These are phyloP conservation scores for Durio zibethinus DNA, from an alignment of 345 rosid species.

Conservation along the genomic window DNA sequence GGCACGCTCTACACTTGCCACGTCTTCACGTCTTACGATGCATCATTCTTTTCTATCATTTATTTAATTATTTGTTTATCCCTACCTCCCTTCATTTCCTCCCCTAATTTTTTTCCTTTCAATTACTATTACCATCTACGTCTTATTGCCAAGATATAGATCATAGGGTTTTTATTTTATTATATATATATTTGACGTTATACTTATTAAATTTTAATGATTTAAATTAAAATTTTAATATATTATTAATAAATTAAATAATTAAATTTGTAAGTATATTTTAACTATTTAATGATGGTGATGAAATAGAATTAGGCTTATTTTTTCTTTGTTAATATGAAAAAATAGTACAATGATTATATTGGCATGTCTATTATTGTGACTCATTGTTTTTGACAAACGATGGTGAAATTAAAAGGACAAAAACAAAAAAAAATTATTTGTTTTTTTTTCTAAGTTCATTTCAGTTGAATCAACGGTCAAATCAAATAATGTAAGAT, in stretches of 20 bases:
- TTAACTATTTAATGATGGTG: neutral
- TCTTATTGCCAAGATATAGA: no score
- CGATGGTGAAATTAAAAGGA: neutral
- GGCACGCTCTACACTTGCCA: slow-evolving; percentile 3
- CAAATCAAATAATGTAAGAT: neutral
- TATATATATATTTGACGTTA: no score
- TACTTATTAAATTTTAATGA: no score
- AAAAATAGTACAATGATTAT: neutral
- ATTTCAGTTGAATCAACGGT: neutral
- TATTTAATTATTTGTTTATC: no score
- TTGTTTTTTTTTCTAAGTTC: no score
- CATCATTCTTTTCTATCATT: neutral
- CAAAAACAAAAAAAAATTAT: neutral
- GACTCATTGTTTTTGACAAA: neutral
- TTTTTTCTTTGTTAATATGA: neutral
- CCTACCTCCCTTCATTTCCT: neutral
- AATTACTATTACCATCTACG: neutral
- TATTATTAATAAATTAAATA: no score
- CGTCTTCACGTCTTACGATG: neutral
- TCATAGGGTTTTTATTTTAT: no score
- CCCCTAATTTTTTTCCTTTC: neutral
- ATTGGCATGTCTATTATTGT: neutral
- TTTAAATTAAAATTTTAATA: no score
- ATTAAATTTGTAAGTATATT: neutral
- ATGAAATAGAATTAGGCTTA: no score